A percentile compares a stretch with the other conserved stretches of the same genome.
phyloP scores from a whole-genome alignment of 768 basidiomycete genomes.

The Sarcodon aspratus region DNA sequence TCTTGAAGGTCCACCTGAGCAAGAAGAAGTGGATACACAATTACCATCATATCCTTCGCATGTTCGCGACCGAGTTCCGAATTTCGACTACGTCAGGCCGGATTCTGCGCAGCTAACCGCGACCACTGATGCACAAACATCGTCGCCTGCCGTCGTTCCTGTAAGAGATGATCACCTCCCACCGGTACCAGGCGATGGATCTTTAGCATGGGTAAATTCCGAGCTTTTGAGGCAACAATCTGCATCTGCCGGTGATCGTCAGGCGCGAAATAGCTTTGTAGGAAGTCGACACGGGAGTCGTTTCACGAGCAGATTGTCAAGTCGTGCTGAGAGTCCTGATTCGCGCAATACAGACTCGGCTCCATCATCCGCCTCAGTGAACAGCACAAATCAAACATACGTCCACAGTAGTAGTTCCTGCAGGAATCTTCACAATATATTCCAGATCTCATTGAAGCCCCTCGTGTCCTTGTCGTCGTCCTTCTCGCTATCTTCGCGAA shows the following conservation, averaged over 20 bases:
- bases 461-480: slow-evolving; percentile 36
- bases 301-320: slow-evolving; percentile 17
- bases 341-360: slow-evolving; percentile 4
- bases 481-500: slow-evolving; percentile 28
- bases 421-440: slow-evolving; percentile 39
- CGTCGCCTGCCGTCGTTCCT: slow-evolving; percentile 4
- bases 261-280: slow-evolving; percentile 14
- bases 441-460: slow-evolving; percentile 53
- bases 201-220: slow-evolving; percentile 75
- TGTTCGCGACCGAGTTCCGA: slow-evolving; percentile 81
- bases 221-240: slow-evolving; percentile 36
- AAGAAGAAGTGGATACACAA: slow-evolving; percentile 54
- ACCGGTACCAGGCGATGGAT: slow-evolving; percentile 23
- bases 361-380: slow-evolving; percentile 3
- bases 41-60: slow-evolving; percentile 87
- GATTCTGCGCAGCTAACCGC: slow-evolving; percentile 5
- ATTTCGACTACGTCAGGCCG: slow-evolving; percentile 29
- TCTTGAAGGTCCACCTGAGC: slow-evolving; percentile 18
- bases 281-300: slow-evolving; percentile 10
- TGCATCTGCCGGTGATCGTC: slow-evolving; percentile 12
- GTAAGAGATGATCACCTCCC: slow-evolving; percentile 12
- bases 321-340: slow-evolving; percentile 48
- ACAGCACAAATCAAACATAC: slow-evolving; percentile 31
- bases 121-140: slow-evolving; percentile 12
- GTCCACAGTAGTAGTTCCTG: slow-evolving; percentile 40